Base-by-base conservation (phyloP, 192 early-diverging fungal species). In the Kappamyces sp. region DNA sequence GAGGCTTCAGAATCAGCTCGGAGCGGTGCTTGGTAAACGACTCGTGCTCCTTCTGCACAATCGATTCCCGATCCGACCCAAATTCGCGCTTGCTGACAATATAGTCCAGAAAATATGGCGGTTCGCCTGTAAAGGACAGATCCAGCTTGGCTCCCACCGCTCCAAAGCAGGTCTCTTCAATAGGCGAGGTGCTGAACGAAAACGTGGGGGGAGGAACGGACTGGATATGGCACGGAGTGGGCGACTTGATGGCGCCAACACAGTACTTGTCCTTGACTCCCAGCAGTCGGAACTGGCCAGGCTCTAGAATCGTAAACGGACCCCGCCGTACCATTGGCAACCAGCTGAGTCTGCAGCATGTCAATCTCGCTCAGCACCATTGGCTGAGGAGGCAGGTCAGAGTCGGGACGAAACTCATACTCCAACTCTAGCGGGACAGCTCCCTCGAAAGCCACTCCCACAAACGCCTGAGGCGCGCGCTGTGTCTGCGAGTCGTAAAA, bases 371-470 rank as follows among this genome's bases (percentile, higher is more conserved):
- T 23, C 23, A 23, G 23, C 23, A 23, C 23, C 23, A 8, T 5
- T n/a, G 12, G 12, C 36, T 51, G 49, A 33, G 6, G 23, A 51
- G 12, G 4, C 49, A 8, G 9, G 36, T 51, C 5, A 15, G 4
- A 5, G 5, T 51, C 49, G 6, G 49, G 12, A 33, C 6, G 9
- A 31, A 51, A 51, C 49, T 51, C 49, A 9, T 33, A 31, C 6
- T 51, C 49, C 9, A n/a, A 15, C 36, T 51, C 23, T 1, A 51
- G 36, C 3, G 81, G 78, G 1, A 61, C 75, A 39, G 73, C 65
- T 32, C 82, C 84, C 41, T 73, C 62, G 49, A 86, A 67, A 2
- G 52, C 46, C 51, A 86, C 67, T 1, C 73, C 74, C 3, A 84
- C 58, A 3, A 46, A 3, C 3, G 55, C 37, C 4, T 36, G 49